Evolutionary conservation across 2,329 filamentous ascomycete species (phyloP).

Genomic region (Raffaelea ambrosiae): DNA sequence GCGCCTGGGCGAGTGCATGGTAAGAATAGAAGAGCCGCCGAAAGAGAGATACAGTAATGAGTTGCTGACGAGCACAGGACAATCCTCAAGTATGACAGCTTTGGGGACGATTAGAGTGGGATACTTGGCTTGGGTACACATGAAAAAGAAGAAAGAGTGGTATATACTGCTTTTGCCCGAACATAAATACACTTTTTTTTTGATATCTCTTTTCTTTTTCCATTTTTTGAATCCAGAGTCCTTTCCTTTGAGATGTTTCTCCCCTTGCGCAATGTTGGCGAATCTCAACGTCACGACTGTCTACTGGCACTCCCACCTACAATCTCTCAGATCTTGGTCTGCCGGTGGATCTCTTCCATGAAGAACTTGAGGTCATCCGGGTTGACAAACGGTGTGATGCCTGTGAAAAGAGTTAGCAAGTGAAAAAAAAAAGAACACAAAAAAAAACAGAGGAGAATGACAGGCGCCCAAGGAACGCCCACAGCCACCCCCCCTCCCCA

Average conservation of each 20-base stretch:
- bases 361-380: slow-evolving; percentile 90
- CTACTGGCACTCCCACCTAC: too few relatives aligned
- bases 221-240: slow-evolving; percentile 4
- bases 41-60: too few relatives aligned
- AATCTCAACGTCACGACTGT: too few relatives aligned
- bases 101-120: slow-evolving; percentile 7
- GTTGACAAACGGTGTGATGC: slow-evolving; percentile 89
- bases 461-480: too few relatives aligned
- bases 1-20: slow-evolving; percentile 52
- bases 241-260: too few relatives aligned
- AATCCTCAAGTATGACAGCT: slow-evolving; percentile 13
- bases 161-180: background rate
- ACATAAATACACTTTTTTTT: background rate
- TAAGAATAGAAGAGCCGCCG: slow-evolving; percentile 21
- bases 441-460: too few relatives aligned
- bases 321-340: slow-evolving; percentile 45
- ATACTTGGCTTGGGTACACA: background rate
- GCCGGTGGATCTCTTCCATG: slow-evolving; percentile 81
- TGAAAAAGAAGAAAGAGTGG: background rate
- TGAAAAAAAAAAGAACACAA: background rate
- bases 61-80: slow-evolving; percentile 9
- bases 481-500: too few relatives aligned
- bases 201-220: background rate
- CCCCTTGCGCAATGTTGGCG: too few relatives aligned
- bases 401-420: slow-evolving; percentile 30